A percentile compares a stretch with the other conserved stretches of the same genome.
Evolutionary conservation across 2,329 filamentous ascomycete genomes (phyloP).

Genomic region (Xylariaceae sp.): DNA sequence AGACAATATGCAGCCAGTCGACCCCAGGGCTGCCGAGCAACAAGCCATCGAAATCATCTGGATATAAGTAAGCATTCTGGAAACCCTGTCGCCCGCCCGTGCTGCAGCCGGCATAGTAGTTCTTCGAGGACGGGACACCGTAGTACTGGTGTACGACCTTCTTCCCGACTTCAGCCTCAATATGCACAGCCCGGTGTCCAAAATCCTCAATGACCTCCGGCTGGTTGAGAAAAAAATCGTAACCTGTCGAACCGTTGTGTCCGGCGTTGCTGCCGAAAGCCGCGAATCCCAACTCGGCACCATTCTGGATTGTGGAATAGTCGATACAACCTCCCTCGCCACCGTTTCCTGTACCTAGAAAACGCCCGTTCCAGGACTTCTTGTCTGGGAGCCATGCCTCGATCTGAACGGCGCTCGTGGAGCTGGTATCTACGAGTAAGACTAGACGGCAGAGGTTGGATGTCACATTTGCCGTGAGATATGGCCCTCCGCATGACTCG

Average conservation of each 20-base stretch:
- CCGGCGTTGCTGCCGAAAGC: constrained; percentile 39
- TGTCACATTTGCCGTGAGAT: constrained; percentile 8
- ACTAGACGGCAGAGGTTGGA: constrained; percentile 12
- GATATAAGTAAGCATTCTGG: constrained; percentile 45
- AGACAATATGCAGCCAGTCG: constrained; percentile 19
- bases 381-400: constrained; percentile 18
- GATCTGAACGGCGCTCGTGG: constrained; percentile 14
- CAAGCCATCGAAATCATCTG: constrained; percentile 51
- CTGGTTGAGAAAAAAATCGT: constrained; percentile 22
- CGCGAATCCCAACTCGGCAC: constrained; percentile 34
- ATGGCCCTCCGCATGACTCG: constrained; percentile 12
- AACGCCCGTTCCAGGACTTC: constrained; percentile 33
- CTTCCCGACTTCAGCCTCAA: constrained; percentile 43
- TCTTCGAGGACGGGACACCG: constrained; percentile 32
- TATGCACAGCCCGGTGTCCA: constrained; percentile 31
- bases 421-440: constrained; percentile 7
- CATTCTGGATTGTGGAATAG: constrained; percentile 37
- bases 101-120: constrained; percentile 49
- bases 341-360: constrained; percentile 38
- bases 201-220: constrained; percentile 29
- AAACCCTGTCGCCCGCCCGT: constrained; percentile 52
- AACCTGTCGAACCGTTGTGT: constrained; percentile 34
- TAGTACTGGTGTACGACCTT: constrained; percentile 43
- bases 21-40: constrained; percentile 39
- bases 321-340: constrained; percentile 39